phyloP scores from a whole-genome alignment of 1,139 yeast genomes.

The Yamadazyma jaroonii region DNA sequence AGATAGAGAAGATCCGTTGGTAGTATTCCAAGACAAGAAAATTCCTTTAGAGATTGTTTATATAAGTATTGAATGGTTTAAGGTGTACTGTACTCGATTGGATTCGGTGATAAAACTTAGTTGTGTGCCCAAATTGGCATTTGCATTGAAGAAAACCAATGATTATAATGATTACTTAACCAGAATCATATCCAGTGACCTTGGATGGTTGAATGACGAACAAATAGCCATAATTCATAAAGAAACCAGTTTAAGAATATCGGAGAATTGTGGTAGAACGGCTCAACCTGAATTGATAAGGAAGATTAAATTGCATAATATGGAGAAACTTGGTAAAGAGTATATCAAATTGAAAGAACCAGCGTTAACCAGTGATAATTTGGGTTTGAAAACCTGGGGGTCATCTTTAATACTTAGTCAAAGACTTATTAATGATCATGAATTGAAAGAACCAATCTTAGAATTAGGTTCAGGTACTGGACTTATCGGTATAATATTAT shows the following conservation, averaged over 20 bases:
- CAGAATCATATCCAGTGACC: slow-evolving; percentile 53
- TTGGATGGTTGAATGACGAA: slow-evolving; percentile 45
- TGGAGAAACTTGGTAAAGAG: slow-evolving; percentile 17
- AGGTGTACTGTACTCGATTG: slow-evolving; percentile 30
- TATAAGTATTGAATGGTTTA: slow-evolving; percentile 41
- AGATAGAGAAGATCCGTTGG: slow-evolving; percentile 1
- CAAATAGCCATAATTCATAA: slow-evolving; percentile 45
- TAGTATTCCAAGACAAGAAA: slow-evolving; percentile 14
- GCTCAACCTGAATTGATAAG: slow-evolving; percentile 75
- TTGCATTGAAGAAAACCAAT: slow-evolving; percentile 20
- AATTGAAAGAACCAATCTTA: slow-evolving; percentile 45
- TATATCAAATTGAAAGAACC: slow-evolving; percentile 68
- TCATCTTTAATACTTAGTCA: slow-evolving; percentile 72
- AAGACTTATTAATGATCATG: slow-evolving; percentile 32
- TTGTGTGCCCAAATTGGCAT: slow-evolving; percentile 24
- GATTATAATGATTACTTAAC: slow-evolving; percentile 63
- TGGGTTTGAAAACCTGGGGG: slow-evolving; percentile 97
- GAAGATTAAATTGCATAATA: slow-evolving; percentile 35
- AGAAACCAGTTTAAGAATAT: slow-evolving; percentile 61
- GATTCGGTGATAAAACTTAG: slow-evolving; percentile 22
- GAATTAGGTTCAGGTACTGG: slow-evolving; percentile 97
- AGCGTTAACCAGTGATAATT: slow-evolving; percentile 76
- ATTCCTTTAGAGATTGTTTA: slow-evolving; percentile 21
- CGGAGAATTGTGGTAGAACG: slow-evolving; percentile 84
- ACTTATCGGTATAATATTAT: slow-evolving; percentile 70